These are phyloP conservation scores for Globisporangium polare DNA, from an alignment of 352 stramenopile genomes.

Conservation along the genomic window DNA sequence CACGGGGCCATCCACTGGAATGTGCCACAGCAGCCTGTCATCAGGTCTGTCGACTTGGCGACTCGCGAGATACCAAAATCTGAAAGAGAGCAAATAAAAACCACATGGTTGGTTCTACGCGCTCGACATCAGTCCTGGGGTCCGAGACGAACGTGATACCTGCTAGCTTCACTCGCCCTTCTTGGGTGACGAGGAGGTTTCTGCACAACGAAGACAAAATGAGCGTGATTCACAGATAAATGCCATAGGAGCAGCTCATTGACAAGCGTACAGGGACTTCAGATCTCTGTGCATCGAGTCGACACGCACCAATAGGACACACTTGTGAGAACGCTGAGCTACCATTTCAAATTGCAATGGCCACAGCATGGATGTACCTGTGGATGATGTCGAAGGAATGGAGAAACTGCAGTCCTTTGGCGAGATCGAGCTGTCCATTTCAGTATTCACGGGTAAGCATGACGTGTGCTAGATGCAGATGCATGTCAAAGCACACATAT, in stretches of 20 bases:
- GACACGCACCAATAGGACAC: neutral
- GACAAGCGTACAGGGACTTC: slow-evolving; percentile 60
- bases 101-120: neutral
- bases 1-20: slow-evolving; percentile 86
- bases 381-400: slow-evolving; percentile 84
- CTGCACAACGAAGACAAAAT: slow-evolving; percentile 18
- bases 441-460: neutral
- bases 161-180: slow-evolving; percentile 71
- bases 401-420: slow-evolving; percentile 66
- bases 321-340: neutral
- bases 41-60: slow-evolving; percentile 42
- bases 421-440: slow-evolving; percentile 48
- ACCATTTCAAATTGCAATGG: neutral
- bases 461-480: neutral
- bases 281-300: slow-evolving; percentile 41
- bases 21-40: slow-evolving; percentile 75
- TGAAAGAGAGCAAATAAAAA: slow-evolving; percentile 6
- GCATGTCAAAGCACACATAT: neutral
- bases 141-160: slow-evolving; percentile 19
- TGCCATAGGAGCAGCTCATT: neutral
- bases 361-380: slow-evolving; percentile 25
- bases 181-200: slow-evolving; percentile 68
- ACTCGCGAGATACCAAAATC: slow-evolving; percentile 78
- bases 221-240: neutral
- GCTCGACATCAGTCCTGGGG: neutral